Conservation (phyloP, 495 filamentous ascomycete genomes). For the Aspergillus sclerotioniger region DNA sequence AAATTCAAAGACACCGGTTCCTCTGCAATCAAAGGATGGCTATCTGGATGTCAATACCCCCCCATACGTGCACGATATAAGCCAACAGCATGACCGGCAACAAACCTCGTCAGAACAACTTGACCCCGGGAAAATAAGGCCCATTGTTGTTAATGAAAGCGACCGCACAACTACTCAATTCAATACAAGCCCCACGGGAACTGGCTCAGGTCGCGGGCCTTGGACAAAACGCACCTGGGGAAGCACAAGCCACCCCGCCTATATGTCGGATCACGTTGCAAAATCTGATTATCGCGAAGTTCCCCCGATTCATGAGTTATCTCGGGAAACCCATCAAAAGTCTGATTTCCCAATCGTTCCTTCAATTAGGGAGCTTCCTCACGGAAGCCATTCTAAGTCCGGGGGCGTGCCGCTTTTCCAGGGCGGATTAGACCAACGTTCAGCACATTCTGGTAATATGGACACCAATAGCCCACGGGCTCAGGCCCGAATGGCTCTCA, state of each 20-base stretch:
- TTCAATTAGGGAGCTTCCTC: slow-evolving; percentile 42
- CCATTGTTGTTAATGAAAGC: slow-evolving; percentile 45
- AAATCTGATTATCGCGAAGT: slow-evolving; percentile 46
- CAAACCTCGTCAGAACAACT: slow-evolving; percentile 35
- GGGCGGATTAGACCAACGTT: slow-evolving; percentile 35
- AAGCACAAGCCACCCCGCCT: slow-evolving; percentile 30
- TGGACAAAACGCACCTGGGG: slow-evolving; percentile 46
- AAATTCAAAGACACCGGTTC: slow-evolving; percentile 63
- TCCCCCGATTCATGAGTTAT: slow-evolving; percentile 43
- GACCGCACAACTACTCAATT: slow-evolving; percentile 39
- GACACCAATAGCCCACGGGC: slow-evolving; percentile 46
- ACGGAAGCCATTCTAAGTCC: slow-evolving; percentile 35
- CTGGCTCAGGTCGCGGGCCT: slow-evolving; percentile 30
- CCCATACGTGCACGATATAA: slow-evolving; percentile 51
- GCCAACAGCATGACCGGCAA: slow-evolving; percentile 41
- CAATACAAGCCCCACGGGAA: slow-evolving; percentile 39
- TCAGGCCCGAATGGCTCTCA: slow-evolving; percentile 46
- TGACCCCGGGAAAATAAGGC: slow-evolving; percentile 40
- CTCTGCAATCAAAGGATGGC: slow-evolving; percentile 81
- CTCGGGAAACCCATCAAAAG: slow-evolving; percentile 41
- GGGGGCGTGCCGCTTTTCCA: slow-evolving; percentile 37
- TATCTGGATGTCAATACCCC: slow-evolving; percentile 50
- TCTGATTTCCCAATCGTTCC: slow-evolving; percentile 44
- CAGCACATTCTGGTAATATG: slow-evolving; percentile 29
- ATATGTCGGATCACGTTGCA: slow-evolving; percentile 36